A percentile compares a stretch with the other conserved stretches of the same genome.
phyloP scores from a whole-genome alignment of 305 asterid genomes.

The Striga hermonthica region DNA sequence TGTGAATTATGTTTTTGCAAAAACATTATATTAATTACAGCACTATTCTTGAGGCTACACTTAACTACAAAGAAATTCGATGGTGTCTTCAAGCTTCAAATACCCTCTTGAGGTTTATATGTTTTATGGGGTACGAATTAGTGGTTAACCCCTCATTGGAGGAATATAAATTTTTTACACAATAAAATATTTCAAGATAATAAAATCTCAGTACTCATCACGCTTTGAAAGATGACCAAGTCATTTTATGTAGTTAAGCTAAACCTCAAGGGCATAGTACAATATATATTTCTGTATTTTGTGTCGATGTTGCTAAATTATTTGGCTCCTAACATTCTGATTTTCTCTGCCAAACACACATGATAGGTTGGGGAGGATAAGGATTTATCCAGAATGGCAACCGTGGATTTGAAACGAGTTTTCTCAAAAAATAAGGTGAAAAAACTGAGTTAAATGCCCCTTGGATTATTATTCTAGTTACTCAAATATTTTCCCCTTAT shows the following conservation, averaged over 20 bases:
- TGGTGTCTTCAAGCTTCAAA: not conserved
- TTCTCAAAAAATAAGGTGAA: constrained; percentile 69
- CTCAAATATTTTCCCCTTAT: not conserved
- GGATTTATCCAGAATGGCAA: constrained; percentile 64
- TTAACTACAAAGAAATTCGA: not conserved
- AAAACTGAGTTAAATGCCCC: constrained; percentile 11
- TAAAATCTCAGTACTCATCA: no score
- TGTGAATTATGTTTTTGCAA: not conserved
- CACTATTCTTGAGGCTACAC: not conserved
- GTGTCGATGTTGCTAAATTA: no score
- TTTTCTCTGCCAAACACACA: no score
- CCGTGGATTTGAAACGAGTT: constrained; percentile 67
- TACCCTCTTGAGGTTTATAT: not conserved
- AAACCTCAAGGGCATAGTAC: no score
- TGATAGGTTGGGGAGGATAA: constrained; percentile 83
- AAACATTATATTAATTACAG: not conserved
- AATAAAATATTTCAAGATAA: no score
- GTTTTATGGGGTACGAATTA: not conserved
- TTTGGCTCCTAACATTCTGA: no score
- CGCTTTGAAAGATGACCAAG: no score
- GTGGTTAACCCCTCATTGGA: no score
- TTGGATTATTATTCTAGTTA: not conserved
- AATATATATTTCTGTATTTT: no score
- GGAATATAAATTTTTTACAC: no score
- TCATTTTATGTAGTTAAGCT: no score